A percentile compares a stretch with the other conserved stretches of the same genome.
Evolutionary conservation across 768 basidiomycete genomes (phyloP).

Genomic region (Leccinum subgranulosum): DNA sequence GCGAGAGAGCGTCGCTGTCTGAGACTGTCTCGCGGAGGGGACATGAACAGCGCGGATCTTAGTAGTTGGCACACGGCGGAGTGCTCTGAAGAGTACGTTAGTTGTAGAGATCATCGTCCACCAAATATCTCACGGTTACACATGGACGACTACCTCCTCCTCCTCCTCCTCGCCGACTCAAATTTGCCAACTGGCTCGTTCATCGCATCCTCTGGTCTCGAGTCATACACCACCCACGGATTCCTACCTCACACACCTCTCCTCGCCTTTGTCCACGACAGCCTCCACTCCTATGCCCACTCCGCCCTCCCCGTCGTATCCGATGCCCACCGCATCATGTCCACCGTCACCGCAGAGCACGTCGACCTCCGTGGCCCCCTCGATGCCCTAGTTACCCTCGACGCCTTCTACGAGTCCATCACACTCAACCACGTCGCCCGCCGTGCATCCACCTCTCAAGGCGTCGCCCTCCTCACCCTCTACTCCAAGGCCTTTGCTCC

Average conservation of each 20-base stretch:
- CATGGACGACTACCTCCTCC: constrained; percentile 49
- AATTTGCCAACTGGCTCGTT: constrained; percentile 98
- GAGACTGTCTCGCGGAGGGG: constrained; percentile 12
- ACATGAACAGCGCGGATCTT: background rate
- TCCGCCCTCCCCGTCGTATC: constrained; percentile 77
- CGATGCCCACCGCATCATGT: constrained; percentile 53
- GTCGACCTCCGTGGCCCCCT: constrained; percentile 31
- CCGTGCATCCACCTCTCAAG: constrained; percentile 87
- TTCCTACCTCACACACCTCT: constrained; percentile 41
- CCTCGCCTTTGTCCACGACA: constrained; percentile 65
- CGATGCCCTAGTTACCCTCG: constrained; percentile 51
- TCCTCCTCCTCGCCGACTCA: constrained; percentile 82
- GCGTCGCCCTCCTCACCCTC: constrained; percentile 86
- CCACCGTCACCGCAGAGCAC: constrained; percentile 10
- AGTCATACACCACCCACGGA: constrained; percentile 87
- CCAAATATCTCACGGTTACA: background rate
- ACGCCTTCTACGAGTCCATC: constrained; percentile 78
- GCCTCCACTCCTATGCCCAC: constrained; percentile 72
- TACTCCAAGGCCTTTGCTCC: constrained; percentile 75
- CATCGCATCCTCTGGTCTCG: constrained; percentile 90
- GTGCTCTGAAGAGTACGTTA: background rate
- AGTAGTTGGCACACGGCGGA: background rate
- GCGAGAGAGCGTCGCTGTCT: background rate
- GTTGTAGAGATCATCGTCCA: background rate
- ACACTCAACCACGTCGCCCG: constrained; percentile 87